Percentiles rank a stretch among this genome's conserved stretches.
Evolutionary conservation across 352 stramenopile genomes (phyloP).

Genomic region (Globisporangium viniferum): DNA sequence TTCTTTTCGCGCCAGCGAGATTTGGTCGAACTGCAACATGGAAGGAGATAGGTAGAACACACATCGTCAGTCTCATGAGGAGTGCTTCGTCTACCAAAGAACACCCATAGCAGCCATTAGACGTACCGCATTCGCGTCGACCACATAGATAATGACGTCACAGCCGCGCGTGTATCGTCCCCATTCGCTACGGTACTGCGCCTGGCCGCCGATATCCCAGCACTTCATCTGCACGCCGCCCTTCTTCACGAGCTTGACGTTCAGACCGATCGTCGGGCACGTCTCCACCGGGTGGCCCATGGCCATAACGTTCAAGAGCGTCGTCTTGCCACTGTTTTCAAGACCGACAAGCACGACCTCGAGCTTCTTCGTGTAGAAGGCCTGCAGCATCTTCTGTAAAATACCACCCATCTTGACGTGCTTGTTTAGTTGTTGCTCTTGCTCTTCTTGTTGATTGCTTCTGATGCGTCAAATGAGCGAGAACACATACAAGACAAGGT

Average conservation of each 20-base stretch:
- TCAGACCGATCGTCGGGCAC: constrained; percentile 96
- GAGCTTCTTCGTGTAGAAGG: constrained; percentile 97
- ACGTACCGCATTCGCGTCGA: constrained; percentile 94
- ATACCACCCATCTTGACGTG: constrained; percentile 86
- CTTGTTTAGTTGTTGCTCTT: background rate
- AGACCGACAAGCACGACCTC: constrained; percentile 97
- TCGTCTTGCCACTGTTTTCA: constrained; percentile 97
- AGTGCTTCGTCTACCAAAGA: background rate
- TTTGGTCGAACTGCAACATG: constrained; percentile 88
- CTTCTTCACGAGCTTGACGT: constrained; percentile 97
- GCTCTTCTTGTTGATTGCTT: background rate
- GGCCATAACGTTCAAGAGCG: constrained; percentile 94
- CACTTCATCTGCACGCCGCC: constrained; percentile 97
- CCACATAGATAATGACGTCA: constrained; percentile 99
- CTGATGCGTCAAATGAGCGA: background rate
- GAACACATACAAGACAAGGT: background rate
- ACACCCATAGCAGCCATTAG: background rate
- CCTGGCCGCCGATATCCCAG: constrained; percentile 98
- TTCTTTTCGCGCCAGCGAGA: constrained; percentile 93
- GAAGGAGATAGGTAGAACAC: background rate
- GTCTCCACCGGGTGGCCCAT: constrained; percentile 95
- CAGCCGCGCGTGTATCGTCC: constrained; percentile 94
- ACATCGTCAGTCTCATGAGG: background rate
- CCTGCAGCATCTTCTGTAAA: constrained; percentile 92
- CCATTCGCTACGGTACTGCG: constrained; percentile 95